Evolutionary conservation across 805 yeast genomes (phyloP).

Genomic region (Suhomyces canberraensis): DNA sequence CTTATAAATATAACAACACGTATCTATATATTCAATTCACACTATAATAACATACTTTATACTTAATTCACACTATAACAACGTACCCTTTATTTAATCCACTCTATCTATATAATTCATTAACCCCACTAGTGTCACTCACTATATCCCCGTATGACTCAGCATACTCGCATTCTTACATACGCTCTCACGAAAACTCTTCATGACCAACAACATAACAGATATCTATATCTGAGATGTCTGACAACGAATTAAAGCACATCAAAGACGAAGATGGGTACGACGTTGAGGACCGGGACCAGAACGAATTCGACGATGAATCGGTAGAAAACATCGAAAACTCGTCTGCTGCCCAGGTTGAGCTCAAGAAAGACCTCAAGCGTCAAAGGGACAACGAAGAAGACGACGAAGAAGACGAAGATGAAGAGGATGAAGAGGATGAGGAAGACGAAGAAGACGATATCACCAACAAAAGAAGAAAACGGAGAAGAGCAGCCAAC

Average conservation of each 20-base stretch:
- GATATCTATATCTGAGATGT: conserved; percentile 1
- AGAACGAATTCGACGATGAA: conserved; percentile 9
- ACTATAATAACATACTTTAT: no score
- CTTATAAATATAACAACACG: no score
- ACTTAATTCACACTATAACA: no score
- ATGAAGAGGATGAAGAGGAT: conserved; percentile 46
- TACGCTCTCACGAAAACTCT: no score
- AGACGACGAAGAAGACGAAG: conserved; percentile 19
- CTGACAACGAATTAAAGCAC: conserved; percentile 2
- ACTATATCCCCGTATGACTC: no score
- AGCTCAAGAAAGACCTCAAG: conserved; percentile 3
- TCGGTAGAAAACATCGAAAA: conserved; percentile 7
- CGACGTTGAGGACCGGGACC: conserved; percentile 13
- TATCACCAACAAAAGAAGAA: conserved; percentile 42
- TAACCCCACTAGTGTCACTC: no score
- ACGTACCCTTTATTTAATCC: no score
- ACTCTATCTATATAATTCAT: no score
- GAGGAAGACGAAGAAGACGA: conserved; percentile 53
- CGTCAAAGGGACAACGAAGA: conserved; percentile 7
- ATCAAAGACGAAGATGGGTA: conserved; percentile 4
- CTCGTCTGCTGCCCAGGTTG: conserved; percentile 1
- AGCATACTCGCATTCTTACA: no score
- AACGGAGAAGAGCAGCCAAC: conserved; percentile 55
- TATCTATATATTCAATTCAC: no score
- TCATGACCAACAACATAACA: not conserved